Conservation (phyloP, 306 rosid species). For the Lotus japonicus region DNA sequence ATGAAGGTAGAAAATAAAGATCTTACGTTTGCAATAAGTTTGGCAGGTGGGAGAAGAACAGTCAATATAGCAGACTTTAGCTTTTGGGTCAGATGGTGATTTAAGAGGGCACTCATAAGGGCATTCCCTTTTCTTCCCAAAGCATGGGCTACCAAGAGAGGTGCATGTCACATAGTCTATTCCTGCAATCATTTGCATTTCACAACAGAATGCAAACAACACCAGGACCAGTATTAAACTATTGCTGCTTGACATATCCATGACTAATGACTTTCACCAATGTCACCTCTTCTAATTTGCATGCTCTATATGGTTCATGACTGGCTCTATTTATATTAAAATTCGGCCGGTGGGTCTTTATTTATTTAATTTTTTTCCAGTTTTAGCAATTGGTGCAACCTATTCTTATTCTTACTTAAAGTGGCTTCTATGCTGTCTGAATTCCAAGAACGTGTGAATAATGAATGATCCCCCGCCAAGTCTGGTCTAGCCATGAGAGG, state of each 20-base stretch:
- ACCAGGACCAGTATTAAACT: slow-evolving; percentile 18
- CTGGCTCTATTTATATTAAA: slow-evolving; percentile 13
- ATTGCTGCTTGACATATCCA: slow-evolving; percentile 31
- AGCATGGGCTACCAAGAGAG: slow-evolving; percentile 38
- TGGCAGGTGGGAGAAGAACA: slow-evolving; percentile 66
- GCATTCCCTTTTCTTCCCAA: slow-evolving; percentile 36
- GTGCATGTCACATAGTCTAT: slow-evolving; percentile 21
- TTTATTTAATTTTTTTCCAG: background rate
- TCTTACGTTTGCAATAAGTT: slow-evolving; percentile 69
- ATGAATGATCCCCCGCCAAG: slow-evolving; percentile 14
- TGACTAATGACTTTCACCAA: background rate
- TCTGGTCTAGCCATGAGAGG: slow-evolving; percentile 12
- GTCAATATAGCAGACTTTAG: slow-evolving; percentile 64
- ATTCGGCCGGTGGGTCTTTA: slow-evolving; percentile 18
- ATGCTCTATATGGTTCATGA: background rate
- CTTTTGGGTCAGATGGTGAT: slow-evolving; percentile 41
- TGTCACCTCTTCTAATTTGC: background rate
- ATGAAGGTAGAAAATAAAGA: background rate
- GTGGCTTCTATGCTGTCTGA: too few relatives aligned
- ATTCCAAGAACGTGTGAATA: too few relatives aligned
- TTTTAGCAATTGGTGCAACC: background rate
- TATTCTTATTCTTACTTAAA: too few relatives aligned
- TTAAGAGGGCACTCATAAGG: slow-evolving; percentile 57
- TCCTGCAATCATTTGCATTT: slow-evolving; percentile 29
- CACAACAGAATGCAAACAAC: slow-evolving; percentile 27